Evolutionary conservation across 2,329 filamentous ascomycete species (phyloP).

Genomic region (Aureobasidium sp.): DNA sequence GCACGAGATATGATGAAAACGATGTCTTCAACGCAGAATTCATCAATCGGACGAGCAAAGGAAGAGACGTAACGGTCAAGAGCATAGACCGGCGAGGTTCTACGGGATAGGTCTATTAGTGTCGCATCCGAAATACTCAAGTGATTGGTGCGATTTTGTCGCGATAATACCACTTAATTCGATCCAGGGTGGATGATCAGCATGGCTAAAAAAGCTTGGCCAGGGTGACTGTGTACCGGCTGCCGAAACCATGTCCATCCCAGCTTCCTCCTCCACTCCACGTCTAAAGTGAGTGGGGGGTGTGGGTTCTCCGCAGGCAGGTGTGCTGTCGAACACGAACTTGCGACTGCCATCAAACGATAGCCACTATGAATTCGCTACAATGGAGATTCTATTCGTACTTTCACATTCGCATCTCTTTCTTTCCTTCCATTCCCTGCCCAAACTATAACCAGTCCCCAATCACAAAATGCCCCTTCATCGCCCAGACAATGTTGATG

Average conservation of each 20-base stretch:
- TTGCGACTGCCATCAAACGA: not conserved
- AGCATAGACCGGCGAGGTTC: not conserved
- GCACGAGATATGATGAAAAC: constrained; percentile 9
- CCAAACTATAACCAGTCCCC: not conserved
- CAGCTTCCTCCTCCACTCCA: not conserved
- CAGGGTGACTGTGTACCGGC: constrained; percentile 10
- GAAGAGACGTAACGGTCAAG: constrained; percentile 4
- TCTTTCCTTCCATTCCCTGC: not conserved
- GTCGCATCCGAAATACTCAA: not conserved
- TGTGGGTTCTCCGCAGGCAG: not conserved
- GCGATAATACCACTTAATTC: not conserved
- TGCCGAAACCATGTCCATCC: not conserved
- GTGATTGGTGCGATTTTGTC: not conserved
- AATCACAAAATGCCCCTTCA: not conserved
- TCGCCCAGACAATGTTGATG: not conserved
- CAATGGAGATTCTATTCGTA: not conserved
- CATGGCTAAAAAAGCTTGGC: not conserved
- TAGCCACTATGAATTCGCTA: not conserved
- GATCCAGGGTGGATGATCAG: not conserved
- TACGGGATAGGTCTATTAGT: not conserved
- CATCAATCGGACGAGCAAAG: constrained; percentile 9
- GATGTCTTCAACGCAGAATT: constrained; percentile 11
- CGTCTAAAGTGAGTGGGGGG: not conserved
- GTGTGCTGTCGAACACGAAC: not conserved
- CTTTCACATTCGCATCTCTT: not conserved